Percentiles rank a stretch among this genome's conserved stretches.
phyloP scores from a whole-genome alignment of 1,284 basidiomycete species.

The Fomes fomentarius region DNA sequence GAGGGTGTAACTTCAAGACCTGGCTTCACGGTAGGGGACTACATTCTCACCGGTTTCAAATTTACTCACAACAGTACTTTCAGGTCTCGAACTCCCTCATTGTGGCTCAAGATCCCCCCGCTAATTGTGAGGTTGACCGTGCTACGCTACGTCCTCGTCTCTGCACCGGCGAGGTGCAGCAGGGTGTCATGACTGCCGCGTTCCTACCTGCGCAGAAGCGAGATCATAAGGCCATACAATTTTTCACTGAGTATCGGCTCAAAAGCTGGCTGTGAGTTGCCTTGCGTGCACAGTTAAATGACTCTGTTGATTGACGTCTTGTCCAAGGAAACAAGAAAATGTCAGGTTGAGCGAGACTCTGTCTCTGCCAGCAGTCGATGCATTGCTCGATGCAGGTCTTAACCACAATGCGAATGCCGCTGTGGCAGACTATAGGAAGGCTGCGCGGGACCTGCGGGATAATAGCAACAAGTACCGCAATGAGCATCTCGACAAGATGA shows the following conservation, averaged over 20 bases:
- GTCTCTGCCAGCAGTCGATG: background rate
- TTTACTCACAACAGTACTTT: too few species aligned
- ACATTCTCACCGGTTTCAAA: background rate
- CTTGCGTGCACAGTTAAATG: background rate
- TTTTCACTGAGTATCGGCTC: background rate
- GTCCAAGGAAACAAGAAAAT: background rate
- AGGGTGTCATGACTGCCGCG: conserved; percentile 7
- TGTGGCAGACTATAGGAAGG: background rate
- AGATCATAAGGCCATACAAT: background rate
- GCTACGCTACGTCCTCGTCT: background rate
- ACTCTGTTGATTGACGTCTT: background rate
- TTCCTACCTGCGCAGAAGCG: background rate
- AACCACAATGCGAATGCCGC: background rate
- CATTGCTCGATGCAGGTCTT: background rate
- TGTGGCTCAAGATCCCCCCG: too few species aligned
- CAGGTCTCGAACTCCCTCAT: too few species aligned
- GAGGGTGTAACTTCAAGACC: conserved; percentile 46
- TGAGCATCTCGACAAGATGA: background rate
- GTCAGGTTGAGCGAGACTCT: background rate
- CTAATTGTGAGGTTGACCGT: background rate
- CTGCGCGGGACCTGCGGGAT: background rate
- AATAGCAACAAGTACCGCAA: too few species aligned
- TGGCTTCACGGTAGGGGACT: conserved; percentile 37
- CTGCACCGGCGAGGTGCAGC: conserved; percentile 7
- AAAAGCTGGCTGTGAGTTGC: background rate